Percentiles rank a stretch among this genome's conserved stretches.
Evolutionary conservation across 495 filamentous ascomycete genomes (phyloP).

Genomic region (Podospora pseudopauciseta): DNA sequence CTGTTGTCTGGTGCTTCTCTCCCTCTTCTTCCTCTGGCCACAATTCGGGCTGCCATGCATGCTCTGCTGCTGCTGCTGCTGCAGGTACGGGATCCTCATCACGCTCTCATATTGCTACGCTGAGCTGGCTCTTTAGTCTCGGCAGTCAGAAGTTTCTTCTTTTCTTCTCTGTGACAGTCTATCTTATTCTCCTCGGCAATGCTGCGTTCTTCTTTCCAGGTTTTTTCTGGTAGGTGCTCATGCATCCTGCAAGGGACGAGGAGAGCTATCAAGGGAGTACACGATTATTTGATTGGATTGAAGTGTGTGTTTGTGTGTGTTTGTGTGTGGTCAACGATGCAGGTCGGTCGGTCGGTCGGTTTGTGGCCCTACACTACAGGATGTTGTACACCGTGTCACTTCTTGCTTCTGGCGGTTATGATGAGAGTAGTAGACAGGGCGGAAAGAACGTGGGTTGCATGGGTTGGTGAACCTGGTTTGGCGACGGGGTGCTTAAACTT

Average conservation of each 20-base stretch:
- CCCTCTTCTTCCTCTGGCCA: not conserved
- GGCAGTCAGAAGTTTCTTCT: not conserved
- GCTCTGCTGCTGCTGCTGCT: not conserved
- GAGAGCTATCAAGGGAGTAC: not conserved
- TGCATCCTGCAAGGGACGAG: conserved; percentile 24
- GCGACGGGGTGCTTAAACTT: not conserved
- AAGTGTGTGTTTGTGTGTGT: not conserved
- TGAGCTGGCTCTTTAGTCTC: not conserved
- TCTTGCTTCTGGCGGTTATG: not conserved
- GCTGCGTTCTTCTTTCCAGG: no score
- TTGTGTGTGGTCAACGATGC: not conserved
- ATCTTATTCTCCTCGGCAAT: not conserved
- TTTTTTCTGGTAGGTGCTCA: not conserved
- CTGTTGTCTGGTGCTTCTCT: not conserved
- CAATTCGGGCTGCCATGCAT: not conserved
- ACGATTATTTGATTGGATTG: not conserved
- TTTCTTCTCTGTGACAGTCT: not conserved
- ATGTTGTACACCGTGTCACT: not conserved
- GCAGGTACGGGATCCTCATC: not conserved
- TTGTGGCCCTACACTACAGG: not conserved
- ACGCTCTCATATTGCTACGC: not conserved
- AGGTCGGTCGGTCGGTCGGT: not conserved
- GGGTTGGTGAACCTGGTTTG: not conserved
- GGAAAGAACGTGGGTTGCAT: not conserved
- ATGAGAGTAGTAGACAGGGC: not conserved